These are phyloP conservation scores for Talaromyces sp. DNA, from an alignment of 2,329 filamentous ascomycete genomes.

Conservation along the genomic window DNA sequence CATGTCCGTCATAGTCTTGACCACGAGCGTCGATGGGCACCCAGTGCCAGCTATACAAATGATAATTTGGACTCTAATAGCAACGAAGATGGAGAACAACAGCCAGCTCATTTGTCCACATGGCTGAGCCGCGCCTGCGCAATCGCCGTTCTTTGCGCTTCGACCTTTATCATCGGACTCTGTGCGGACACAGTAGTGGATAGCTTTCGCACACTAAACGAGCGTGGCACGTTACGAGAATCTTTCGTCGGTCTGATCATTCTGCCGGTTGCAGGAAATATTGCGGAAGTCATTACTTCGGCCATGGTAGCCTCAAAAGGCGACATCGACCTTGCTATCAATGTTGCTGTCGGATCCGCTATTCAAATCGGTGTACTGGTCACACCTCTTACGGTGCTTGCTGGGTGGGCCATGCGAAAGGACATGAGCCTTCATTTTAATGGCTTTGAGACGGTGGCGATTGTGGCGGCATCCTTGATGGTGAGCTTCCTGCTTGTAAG, in stretches of 20 bases:
- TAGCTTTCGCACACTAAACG: constrained; percentile 60
- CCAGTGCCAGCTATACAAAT: neutral
- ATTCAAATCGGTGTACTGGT: constrained; percentile 69
- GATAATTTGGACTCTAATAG: neutral
- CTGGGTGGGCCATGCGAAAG: constrained; percentile 63
- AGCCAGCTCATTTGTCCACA: neutral
- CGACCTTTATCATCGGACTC: constrained; percentile 60
- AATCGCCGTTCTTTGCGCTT: constrained; percentile 54
- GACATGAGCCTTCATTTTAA: constrained; percentile 24
- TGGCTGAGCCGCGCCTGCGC: neutral
- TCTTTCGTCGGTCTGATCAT: constrained; percentile 68
- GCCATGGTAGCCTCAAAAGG: constrained; percentile 67
- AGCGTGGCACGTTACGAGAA: constrained; percentile 52
- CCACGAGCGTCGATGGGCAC: neutral
- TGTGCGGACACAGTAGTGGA: constrained; percentile 67
- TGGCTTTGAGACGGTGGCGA: constrained; percentile 1
- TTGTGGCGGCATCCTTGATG: neutral
- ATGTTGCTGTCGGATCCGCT: constrained; percentile 63
- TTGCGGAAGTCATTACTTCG: constrained; percentile 66
- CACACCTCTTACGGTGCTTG: constrained; percentile 63
- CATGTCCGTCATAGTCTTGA: neutral
- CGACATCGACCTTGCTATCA: constrained; percentile 70
- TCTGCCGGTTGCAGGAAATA: constrained; percentile 67
- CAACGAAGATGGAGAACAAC: neutral
- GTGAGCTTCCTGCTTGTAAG: neutral